Evolutionary conservation across 305 asterid genomes (phyloP), one percentile per base, ranked within the genome.

Genomic region (Fraxinus paxiana): DNA sequence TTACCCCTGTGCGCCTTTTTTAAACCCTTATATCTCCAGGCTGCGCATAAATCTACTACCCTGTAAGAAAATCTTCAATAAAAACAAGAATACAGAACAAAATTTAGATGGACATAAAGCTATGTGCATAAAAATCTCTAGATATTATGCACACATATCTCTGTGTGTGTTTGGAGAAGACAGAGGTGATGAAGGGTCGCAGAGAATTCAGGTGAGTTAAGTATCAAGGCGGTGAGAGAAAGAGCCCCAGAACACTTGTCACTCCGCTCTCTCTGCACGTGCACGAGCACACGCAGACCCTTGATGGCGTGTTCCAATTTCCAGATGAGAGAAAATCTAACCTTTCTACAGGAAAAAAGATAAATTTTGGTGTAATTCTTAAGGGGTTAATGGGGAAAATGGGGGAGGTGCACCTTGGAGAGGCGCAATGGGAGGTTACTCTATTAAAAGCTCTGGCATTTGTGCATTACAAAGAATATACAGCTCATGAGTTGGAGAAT

Each of bases 51-150:
- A 85, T 79, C 73, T 75, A 56, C 69, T 22, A 26, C 78, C 81
- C 63, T 80, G 35, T 37, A 69, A 75, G 75, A 69, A 41, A 83
- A 87, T 41, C 74, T 79, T 76, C 83, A 82, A 76, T 82, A 67
- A 51, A 56, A 24, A 79, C 79, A 20, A 20, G 35, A 73, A 79
- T 37, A 22, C 83, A 59, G 38, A 77, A 61, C 54, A 18, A 28
- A 33, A 74, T 4, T 34, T 59, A 59, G 51, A 41, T 73, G 69
- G 73, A 37, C 75, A 37, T 22, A 76, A 22, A n/a, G 30, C 70
- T 61, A 61, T 61, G 31, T 61, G 70, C 70, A 61, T 22, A 61
- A 61, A 61, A 61, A 61, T 61, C 33, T 61, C 33, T 20, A 61
- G 70, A 1, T 61, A 18, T 6, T 61, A 61, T 9, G 70, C 70